Evolutionary conservation across 305 asterid genomes (phyloP).

Genomic region (Plantago coronopus): DNA sequence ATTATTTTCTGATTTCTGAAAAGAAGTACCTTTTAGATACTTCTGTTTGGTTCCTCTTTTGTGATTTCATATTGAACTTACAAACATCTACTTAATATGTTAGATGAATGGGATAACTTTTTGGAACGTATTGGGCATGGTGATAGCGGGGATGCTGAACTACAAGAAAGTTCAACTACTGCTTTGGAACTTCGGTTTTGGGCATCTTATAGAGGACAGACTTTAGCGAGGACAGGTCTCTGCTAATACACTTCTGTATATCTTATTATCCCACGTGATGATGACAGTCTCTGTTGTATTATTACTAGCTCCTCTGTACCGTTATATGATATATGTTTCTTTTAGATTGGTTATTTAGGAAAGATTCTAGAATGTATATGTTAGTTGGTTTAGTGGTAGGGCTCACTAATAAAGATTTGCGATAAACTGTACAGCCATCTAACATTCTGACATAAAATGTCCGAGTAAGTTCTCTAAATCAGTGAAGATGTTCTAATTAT

Average conservation of each 20-base stretch:
- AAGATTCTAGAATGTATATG: not conserved
- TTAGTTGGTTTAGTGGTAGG: not conserved
- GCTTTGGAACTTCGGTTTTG: constrained; percentile 98
- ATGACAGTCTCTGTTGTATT: not conserved
- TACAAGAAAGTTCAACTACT: constrained; percentile 67
- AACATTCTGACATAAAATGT: too few relatives aligned
- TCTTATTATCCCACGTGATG: not conserved
- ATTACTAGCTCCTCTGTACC: not conserved
- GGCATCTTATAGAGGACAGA: constrained; percentile 99
- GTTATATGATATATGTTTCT: not conserved
- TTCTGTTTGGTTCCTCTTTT: not conserved
- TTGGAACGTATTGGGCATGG: constrained; percentile 83
- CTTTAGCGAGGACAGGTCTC: constrained; percentile 94
- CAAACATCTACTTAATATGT: not conserved
- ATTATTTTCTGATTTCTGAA: too few relatives aligned
- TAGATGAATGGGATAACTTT: constrained; percentile 97
- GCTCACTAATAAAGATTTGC: not conserved
- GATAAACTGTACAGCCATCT: not conserved
- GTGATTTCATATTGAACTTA: not conserved
- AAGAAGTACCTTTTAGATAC: too few relatives aligned
- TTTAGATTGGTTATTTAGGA: not conserved
- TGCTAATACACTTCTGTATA: not conserved
- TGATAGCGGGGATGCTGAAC: constrained; percentile 71
- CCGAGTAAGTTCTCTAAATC: too few relatives aligned
- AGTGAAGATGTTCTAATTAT: too few relatives aligned